Evolutionary conservation across 306 rosid species (phyloP).

Genomic region (Carpinus viminea): DNA sequence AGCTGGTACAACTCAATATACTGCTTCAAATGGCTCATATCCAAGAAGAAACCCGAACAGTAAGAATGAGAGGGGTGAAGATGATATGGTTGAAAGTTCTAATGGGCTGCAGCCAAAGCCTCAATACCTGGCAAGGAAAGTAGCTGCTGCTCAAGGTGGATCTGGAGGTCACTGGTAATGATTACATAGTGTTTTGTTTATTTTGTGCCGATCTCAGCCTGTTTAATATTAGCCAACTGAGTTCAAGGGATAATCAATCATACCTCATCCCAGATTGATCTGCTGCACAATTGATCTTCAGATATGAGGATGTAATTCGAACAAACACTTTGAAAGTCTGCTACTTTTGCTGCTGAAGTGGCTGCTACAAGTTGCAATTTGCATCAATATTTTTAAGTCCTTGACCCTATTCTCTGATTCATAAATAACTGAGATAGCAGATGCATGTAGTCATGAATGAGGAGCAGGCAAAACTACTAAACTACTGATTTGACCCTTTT

Average conservation of each 20-base stretch:
- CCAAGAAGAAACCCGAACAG: conserved; percentile 82
- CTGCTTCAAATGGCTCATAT: conserved; percentile 61
- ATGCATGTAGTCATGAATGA: conserved; percentile 21
- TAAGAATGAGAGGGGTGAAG: conserved; percentile 71
- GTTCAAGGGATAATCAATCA: conserved; percentile 9
- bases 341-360: conserved; percentile 20
- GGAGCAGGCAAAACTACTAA: conserved; percentile 13
- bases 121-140: conserved; percentile 70
- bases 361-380: conserved; percentile 29
- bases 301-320: background rate
- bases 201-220: conserved; percentile 10
- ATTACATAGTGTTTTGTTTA: conserved; percentile 24
- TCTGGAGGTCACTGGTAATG: conserved; percentile 81
- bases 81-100: conserved; percentile 74
- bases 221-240: conserved; percentile 11
- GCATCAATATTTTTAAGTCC: conserved; percentile 30
- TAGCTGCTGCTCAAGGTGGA: conserved; percentile 85
- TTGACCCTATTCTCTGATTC: conserved; percentile 33
- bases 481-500: conserved; percentile 14
- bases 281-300: conserved; percentile 16
- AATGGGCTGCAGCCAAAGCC: conserved; percentile 83
- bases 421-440: conserved; percentile 26
- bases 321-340: background rate
- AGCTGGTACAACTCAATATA: conserved; percentile 55
- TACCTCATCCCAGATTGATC: conserved; percentile 19